Percentiles rank a stretch among this genome's conserved stretches.
Evolutionary conservation across 1,284 basidiomycete genomes (phyloP).

Genomic region (Malassezia nana): DNA sequence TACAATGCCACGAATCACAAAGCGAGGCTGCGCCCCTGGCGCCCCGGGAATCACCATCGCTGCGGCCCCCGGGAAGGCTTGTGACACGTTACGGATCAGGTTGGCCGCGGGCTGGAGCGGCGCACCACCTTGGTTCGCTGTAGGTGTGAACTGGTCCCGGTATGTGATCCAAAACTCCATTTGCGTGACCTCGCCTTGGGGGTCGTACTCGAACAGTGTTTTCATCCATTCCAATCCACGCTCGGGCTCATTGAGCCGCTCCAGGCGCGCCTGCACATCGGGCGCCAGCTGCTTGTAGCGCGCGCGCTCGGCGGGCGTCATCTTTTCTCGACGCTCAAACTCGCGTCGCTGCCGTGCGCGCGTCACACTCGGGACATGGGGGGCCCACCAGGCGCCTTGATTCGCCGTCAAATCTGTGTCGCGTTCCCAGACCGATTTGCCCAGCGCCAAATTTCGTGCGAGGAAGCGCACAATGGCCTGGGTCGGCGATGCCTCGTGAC

Average conservation of each 20-base stretch:
- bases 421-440: conserved; percentile 35
- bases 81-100: conserved; percentile 72
- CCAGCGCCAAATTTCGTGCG: conserved; percentile 28
- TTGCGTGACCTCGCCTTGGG: conserved; percentile 69
- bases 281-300: conserved; percentile 23
- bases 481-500: neutral
- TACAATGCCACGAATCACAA: conserved; percentile 67
- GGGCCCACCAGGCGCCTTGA: conserved; percentile 9
- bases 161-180: conserved; percentile 83
- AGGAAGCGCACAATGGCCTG: conserved; percentile 23
- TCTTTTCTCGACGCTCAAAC: conserved; percentile 8
- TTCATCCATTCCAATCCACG: conserved; percentile 55
- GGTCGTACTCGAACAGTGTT: conserved; percentile 61
- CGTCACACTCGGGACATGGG: conserved; percentile 4
- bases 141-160: conserved; percentile 55
- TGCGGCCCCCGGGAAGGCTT: conserved; percentile 65
- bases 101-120: conserved; percentile 66
- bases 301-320: conserved; percentile 20
- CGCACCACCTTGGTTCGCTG: conserved; percentile 53
- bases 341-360: conserved; percentile 15
- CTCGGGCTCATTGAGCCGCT: conserved; percentile 30
- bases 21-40: conserved; percentile 54
- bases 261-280: conserved; percentile 21
- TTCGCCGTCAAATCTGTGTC: conserved; percentile 21
- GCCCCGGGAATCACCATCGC: conserved; percentile 68